Evolutionary conservation across 768 basidiomycete species (phyloP), one percentile per base, ranked within the genome.

Genomic region (Neoboletus brunneissimus): DNA sequence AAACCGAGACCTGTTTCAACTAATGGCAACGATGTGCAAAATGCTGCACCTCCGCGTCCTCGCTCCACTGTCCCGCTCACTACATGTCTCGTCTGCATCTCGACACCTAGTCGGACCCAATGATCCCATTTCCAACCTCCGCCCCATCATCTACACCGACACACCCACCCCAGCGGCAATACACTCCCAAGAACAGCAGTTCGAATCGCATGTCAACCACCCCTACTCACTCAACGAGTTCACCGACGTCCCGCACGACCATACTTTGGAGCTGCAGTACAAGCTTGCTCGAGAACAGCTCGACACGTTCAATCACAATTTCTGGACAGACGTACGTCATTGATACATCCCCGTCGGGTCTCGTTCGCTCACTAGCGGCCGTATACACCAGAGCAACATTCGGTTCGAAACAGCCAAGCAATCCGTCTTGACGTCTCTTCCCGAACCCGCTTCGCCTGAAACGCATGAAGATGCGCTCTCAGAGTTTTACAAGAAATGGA

Each of bases 161-260:
- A 74, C 75, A 11, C 75, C 76, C 11, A 65, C 74, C 18, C 71
- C 75, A 4, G 62, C 69, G 3, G 59, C 76, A 16, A 50, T 64
- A 31, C 41, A 42, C 40, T 38, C 56, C 38, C 55, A 57, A 37
- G 69, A 71, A 31, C 65, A 72, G 18, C 65, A 72, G n/a, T 71
- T 70, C 45, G 68, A 76, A 16, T 42, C 61, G 42, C 48, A 45
- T 44, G 56, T 59, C 55, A 55, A 63, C 43, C 89, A 91, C 67
- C 91, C 90, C 4, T 93, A 92, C 73, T 91, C 91, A 15, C 82
- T 91, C 54, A 69, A 76, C 55, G 91, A 93, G 68, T 93, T 93
- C 71, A 37, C 68, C 64, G 38, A 66, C 67, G 41, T 62, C 61
- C 57, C 68, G 20, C 68, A 71, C 44, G 68, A 68, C 38, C 76